These are phyloP conservation scores for Alternaria brassicae DNA, from an alignment of 2,329 filamentous ascomycete species.

Conservation along the genomic window DNA sequence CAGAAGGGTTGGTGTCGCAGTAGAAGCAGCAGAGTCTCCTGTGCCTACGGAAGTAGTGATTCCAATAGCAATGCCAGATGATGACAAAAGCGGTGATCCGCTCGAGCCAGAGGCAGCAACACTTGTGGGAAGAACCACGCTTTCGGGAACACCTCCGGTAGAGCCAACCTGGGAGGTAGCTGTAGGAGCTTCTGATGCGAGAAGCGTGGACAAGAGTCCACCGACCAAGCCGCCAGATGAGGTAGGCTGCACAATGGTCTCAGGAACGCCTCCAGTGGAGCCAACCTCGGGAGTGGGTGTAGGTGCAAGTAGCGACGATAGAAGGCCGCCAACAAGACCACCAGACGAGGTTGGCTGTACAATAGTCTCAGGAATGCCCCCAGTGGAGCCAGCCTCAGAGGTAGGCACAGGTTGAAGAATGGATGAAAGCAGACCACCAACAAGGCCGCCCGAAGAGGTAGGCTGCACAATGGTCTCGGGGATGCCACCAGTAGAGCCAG, in stretches of 20 bases:
- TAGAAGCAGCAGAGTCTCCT: conserved; percentile 15
- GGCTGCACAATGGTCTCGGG: conserved; percentile 19
- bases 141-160: conserved; percentile 33
- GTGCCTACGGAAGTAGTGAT: conserved; percentile 47
- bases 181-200: conserved; percentile 17
- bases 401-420: conserved; percentile 23
- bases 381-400: conserved; percentile 23
- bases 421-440: conserved; percentile 5
- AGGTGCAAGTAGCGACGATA: conserved; percentile 20
- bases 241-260: conserved; percentile 15
- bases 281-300: conserved; percentile 22
- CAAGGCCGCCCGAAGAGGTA: conserved; percentile 11
- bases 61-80: conserved; percentile 44
- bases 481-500: conserved; percentile 21
- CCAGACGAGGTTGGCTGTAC: conserved; percentile 11
- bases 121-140: conserved; percentile 32
- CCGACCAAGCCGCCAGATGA: conserved; percentile 15
- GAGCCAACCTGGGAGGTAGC: conserved; percentile 27
- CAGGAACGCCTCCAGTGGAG: conserved; percentile 25
- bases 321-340: conserved; percentile 14
- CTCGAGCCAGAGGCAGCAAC: conserved; percentile 7
- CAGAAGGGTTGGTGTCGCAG: conserved; percentile 21
- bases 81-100: conserved; percentile 6
- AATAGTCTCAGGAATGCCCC: conserved; percentile 22
- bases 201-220: conserved; percentile 22